Evolutionary conservation across 1,284 basidiomycete species (phyloP), one percentile per base, ranked within the genome.

Genomic region (Irpex sp.): DNA sequence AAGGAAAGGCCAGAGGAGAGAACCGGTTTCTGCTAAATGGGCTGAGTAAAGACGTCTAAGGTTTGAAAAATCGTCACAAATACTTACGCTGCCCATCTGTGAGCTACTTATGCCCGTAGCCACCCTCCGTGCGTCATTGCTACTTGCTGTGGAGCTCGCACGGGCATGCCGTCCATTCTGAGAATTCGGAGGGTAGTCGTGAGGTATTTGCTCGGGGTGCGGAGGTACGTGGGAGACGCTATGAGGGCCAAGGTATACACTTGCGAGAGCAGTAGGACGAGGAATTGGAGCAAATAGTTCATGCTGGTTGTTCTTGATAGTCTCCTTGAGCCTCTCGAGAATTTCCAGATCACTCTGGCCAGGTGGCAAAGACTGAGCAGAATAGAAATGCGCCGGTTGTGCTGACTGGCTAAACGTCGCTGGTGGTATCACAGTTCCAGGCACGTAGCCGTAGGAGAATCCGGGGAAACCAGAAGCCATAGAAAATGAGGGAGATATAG

Each of bases 261-360:
- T 80, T 51, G 84, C 86, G 56, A 92, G 82, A 61, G 81, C 82
- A 36, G 78, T 77, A 51, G 89, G 90, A 66, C 85, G 82, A 48
- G 89, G 88, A 60, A 83, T 71, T 34, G 89, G 82, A 44, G 83
- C 82, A 71, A 85, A 92, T 66, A 85, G 77, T 60, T 87, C 83
- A 71, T 92, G 89, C 69, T 92, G 89, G 61, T 84, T 84, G 48
- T 78, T 82, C 71, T 85, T 88, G 74, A 92, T 91, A 61, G 83
- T 78, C 47, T 84, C 77, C 74, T 92, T 92, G 71, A 92, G 83
- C 62, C 84, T 84, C 74, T 91, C 85, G 64, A 91, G 80, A 55
- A 85, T 81, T 71, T 89, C 87, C 65, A 91, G 80, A 75, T 91
- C 89, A 69, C 78, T 82, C 68, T 84, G 77, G 11, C 74, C 76